Evolutionary conservation across 2,329 filamentous ascomycete genomes (phyloP).

Genomic region (Aspergillus terreus): DNA sequence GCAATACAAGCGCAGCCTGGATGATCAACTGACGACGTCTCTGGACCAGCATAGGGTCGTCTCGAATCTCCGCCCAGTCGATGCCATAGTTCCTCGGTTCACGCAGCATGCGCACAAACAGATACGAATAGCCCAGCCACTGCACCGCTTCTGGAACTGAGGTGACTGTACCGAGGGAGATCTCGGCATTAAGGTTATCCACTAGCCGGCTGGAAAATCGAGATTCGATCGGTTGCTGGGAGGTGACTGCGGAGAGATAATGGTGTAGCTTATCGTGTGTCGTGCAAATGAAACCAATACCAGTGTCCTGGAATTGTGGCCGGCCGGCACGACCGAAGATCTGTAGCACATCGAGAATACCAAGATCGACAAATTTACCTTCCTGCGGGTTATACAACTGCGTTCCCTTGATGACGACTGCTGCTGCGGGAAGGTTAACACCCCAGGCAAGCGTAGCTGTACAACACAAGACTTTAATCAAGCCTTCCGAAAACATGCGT

Average conservation of each 20-base stretch:
- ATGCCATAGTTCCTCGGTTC: slow-evolving; percentile 93
- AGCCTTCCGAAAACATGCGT: slow-evolving; percentile 80
- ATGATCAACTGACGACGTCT: slow-evolving; percentile 81
- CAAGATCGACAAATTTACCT: slow-evolving; percentile 92
- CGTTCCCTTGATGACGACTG: slow-evolving; percentile 96
- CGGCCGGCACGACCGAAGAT: slow-evolving; percentile 98
- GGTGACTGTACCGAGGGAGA: slow-evolving; percentile 89
- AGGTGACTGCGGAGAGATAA: slow-evolving; percentile 87
- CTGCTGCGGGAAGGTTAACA: slow-evolving; percentile 95
- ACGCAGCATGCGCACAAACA: slow-evolving; percentile 93
- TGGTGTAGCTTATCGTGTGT: slow-evolving; percentile 90
- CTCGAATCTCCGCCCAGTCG: slow-evolving; percentile 83
- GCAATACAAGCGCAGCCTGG: slow-evolving; percentile 79
- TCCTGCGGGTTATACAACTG: slow-evolving; percentile 96
- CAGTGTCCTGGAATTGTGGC: slow-evolving; percentile 94
- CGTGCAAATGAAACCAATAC: slow-evolving; percentile 97
- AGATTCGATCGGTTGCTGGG: slow-evolving; percentile 97
- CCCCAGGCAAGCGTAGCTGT: slow-evolving; percentile 97
- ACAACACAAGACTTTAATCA: slow-evolving; percentile 97
- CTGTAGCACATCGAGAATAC: slow-evolving; percentile 93
- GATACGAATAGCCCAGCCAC: slow-evolving; percentile 96
- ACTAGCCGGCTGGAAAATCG: slow-evolving; percentile 89
- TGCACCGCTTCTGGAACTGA: slow-evolving; percentile 90
- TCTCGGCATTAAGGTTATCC: slow-evolving; percentile 94
- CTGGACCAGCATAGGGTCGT: slow-evolving; percentile 85